Conservation (phyloP, 139 green algal species). For the Chlamydomonas sp. region DNA sequence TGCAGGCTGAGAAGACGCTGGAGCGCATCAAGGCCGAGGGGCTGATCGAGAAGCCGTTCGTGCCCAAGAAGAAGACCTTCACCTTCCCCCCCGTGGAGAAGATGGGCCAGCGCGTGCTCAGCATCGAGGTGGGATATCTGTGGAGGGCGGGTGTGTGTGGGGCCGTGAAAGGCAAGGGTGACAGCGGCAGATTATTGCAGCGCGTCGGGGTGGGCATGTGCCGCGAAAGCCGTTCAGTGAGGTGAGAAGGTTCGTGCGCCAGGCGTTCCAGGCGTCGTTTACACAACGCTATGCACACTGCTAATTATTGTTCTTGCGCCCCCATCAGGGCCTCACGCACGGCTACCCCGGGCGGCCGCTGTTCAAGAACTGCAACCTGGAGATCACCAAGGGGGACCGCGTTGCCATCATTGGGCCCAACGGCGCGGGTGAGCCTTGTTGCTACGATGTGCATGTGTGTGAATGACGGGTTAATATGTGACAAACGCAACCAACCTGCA, state of each 20-base stretch:
- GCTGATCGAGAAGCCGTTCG: constrained; percentile 88
- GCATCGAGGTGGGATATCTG: not conserved
- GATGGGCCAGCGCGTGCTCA: constrained; percentile 78
- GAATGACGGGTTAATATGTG: not conserved
- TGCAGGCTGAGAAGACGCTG: constrained; percentile 92
- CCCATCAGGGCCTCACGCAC: constrained; percentile 77
- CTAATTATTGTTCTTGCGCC: not conserved
- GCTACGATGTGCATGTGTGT: not conserved
- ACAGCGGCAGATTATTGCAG: too few relatives aligned
- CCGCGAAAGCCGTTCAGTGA: too few relatives aligned
- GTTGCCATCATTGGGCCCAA: constrained; percentile 98
- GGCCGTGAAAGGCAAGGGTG: too few relatives aligned
- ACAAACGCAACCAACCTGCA: not conserved
- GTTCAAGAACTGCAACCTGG: constrained; percentile 82
- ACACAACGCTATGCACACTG: too few relatives aligned
- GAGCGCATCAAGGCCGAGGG: constrained; percentile 86
- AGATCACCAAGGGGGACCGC: constrained; percentile 93
- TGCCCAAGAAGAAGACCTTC: constrained; percentile 61
- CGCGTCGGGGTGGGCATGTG: too few relatives aligned
- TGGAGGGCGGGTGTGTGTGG: too few relatives aligned
- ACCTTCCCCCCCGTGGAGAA: constrained; percentile 73
- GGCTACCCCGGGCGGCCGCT: constrained; percentile 84
- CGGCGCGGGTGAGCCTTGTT: constrained; percentile 55
- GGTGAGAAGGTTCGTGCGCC: too few relatives aligned
- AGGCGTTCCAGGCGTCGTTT: too few relatives aligned